A percentile compares a stretch with the other conserved stretches of the same genome.
These are phyloP conservation scores for Phylloporus gajari DNA, from an alignment of 1,284 basidiomycete genomes.

Conservation along the genomic window DNA sequence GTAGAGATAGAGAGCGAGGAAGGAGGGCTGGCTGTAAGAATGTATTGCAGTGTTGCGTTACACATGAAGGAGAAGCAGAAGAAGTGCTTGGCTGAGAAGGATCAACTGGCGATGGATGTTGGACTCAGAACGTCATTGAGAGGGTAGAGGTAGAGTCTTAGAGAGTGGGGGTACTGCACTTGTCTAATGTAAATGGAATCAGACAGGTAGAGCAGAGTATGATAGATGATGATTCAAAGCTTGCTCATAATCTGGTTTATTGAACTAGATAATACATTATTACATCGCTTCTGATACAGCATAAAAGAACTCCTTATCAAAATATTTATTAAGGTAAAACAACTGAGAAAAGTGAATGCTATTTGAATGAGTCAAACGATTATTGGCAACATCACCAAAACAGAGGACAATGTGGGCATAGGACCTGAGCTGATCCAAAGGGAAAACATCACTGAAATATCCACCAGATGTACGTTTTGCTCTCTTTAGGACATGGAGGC, in stretches of 20 bases:
- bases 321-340: slow-evolving; percentile 45
- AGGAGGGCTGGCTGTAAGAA: slow-evolving; percentile 48
- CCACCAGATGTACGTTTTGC: slow-evolving; percentile 35
- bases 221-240: too few relatives aligned
- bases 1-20: slow-evolving; percentile 85
- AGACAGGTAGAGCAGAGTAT: too few relatives aligned
- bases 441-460: slow-evolving; percentile 35
- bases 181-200: too few relatives aligned
- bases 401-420: slow-evolving; percentile 22
- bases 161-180: too few relatives aligned
- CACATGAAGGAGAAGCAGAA: too few relatives aligned
- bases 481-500: slow-evolving; percentile 16
- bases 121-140: too few relatives aligned
- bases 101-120: too few relatives aligned
- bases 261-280: neutral
- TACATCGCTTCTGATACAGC: neutral
- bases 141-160: too few relatives aligned
- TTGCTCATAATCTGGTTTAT: too few relatives aligned
- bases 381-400: slow-evolving; percentile 39
- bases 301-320: slow-evolving; percentile 42
- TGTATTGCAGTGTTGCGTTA: slow-evolving; percentile 52
- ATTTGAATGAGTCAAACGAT: slow-evolving; percentile 32
- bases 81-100: too few relatives aligned
- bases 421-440: slow-evolving; percentile 28
- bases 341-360: slow-evolving; percentile 31